Evolutionary conservation across 345 rosid species (phyloP), one percentile per base, ranked within the genome.

Genomic region (Populus alba): DNA sequence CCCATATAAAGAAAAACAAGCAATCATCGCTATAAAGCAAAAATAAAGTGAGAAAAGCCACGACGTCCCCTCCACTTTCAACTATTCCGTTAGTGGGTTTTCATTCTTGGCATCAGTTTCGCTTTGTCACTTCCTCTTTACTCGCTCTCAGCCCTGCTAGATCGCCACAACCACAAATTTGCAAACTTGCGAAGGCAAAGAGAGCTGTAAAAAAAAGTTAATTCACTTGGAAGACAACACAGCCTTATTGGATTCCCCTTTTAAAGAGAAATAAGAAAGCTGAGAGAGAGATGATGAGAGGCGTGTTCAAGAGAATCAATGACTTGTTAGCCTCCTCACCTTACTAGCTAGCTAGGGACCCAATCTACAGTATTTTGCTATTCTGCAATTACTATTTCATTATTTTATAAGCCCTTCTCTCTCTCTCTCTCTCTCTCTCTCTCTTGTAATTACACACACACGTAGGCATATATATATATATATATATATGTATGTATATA

Each of bases 221-320:
- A 45, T 18, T 31, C 45, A 10, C 45, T 12, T 33, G 3, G 8
- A 41, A 51, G 62, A 67, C 61, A 74, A 63, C 33, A 33, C 78
- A 76, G 71, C 16, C 57, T 49, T 35, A 80, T 53, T 49, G 78
- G 80, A 80, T 68, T 75, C 37, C 80, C 67, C n/a, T 70, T 78
- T 47, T 80, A 66, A 69, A 74, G 75, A 59, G 25, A 59, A 10
- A 4, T 16, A 59, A 23, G 27, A 59, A 3, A 59, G n/a, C 8
- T 23, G 65, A 55, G 10, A 23, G 65, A 9, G 63, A 59, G 63
- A n/a, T 10, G 23, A 10, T 3, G 29, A 59, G 63, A 59, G 2
- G 27, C 65, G 65, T 59, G 29, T 59, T 69, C 23, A 23, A 9
- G 5, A 15, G 72, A 65, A 70, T 75, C 51, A 75, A 72, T 68